Conservation (phyloP, 805 yeast species). For the Kockiozyma suomiensis region DNA sequence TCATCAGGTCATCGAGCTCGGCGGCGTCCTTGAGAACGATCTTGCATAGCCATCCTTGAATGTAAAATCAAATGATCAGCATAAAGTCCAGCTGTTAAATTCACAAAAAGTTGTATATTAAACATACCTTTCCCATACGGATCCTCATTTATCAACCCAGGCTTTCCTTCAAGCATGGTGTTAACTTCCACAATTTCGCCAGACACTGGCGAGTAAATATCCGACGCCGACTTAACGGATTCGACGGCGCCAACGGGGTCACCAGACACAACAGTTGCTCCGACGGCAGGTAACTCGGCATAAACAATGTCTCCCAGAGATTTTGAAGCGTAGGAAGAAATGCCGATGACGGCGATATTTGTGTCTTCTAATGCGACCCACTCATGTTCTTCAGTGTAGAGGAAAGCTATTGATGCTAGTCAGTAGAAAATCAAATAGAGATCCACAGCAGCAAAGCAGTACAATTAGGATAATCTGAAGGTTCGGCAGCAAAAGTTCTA, state of each 20-base stretch:
- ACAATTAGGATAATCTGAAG: background rate
- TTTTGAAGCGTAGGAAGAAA: conserved; percentile 92
- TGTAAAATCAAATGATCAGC: too few relatives aligned
- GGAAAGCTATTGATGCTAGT: conserved; percentile 12
- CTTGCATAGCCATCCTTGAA: conserved; percentile 30
- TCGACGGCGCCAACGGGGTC: conserved; percentile 93
- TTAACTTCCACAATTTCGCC: conserved; percentile 79
- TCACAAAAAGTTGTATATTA: background rate
- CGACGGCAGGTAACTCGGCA: conserved; percentile 83
- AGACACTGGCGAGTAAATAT: conserved; percentile 82
- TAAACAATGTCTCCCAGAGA: conserved; percentile 96
- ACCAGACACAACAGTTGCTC: conserved; percentile 62
- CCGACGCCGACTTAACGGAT: conserved; percentile 91
- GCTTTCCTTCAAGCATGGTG: conserved; percentile 62
- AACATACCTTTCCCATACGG: conserved; percentile 53
- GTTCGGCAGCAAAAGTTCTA: background rate
- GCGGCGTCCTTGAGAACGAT: conserved; percentile 11
- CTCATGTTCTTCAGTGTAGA: conserved; percentile 76
- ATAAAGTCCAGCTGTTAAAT: too few relatives aligned
- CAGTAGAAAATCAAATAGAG: background rate
- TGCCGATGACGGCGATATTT: conserved; percentile 67
- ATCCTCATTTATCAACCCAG: conserved; percentile 79
- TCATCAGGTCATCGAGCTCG: conserved; percentile 23
- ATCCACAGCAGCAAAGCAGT: background rate
- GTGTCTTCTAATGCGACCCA: conserved; percentile 89